phyloP scores from a whole-genome alignment of 2,329 filamentous ascomycete species.

The Gyromitra esculenta region DNA sequence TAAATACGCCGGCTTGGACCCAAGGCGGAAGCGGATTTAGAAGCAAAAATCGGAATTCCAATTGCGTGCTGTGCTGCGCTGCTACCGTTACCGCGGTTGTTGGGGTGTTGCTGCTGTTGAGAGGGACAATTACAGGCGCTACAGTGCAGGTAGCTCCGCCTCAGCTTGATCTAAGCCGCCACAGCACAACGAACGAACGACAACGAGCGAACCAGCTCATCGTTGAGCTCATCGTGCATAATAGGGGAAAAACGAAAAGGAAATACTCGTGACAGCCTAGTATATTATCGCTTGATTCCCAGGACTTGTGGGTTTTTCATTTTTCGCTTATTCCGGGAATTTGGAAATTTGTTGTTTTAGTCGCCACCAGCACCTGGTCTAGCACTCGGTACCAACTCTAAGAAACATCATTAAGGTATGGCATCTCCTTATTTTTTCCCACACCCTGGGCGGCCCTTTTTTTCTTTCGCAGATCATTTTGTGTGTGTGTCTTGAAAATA shows the following conservation, averaged over 20 bases:
- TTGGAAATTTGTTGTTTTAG: constrained; percentile 38
- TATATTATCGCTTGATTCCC: constrained; percentile 46
- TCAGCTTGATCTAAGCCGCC: constrained; percentile 52
- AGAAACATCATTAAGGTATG: constrained; percentile 47
- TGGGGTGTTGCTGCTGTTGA: constrained; percentile 26
- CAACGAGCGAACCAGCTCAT: constrained; percentile 48
- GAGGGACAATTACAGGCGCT: constrained; percentile 24
- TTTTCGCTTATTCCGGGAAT: constrained; percentile 42
- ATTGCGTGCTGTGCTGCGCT: constrained; percentile 45
- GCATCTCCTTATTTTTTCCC: constrained; percentile 2
- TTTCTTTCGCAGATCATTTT: not conserved
- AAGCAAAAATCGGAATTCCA: constrained; percentile 8
- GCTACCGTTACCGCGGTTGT: constrained; percentile 34
- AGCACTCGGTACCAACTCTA: constrained; percentile 37
- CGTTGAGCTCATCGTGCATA: constrained; percentile 54
- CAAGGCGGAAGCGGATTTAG: constrained; percentile 20
- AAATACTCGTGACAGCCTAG: constrained; percentile 26
- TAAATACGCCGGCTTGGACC: constrained; percentile 2
- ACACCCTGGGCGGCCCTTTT: not conserved
- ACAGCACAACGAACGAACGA: constrained; percentile 36
- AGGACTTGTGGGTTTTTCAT: constrained; percentile 12
- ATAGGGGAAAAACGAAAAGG: constrained; percentile 10
- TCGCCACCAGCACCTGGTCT: constrained; percentile 35
- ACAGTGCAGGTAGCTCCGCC: constrained; percentile 43
- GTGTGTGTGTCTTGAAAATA: not conserved